phyloP scores from a whole-genome alignment of 345 rosid species.

The Pistacia integerrima region DNA sequence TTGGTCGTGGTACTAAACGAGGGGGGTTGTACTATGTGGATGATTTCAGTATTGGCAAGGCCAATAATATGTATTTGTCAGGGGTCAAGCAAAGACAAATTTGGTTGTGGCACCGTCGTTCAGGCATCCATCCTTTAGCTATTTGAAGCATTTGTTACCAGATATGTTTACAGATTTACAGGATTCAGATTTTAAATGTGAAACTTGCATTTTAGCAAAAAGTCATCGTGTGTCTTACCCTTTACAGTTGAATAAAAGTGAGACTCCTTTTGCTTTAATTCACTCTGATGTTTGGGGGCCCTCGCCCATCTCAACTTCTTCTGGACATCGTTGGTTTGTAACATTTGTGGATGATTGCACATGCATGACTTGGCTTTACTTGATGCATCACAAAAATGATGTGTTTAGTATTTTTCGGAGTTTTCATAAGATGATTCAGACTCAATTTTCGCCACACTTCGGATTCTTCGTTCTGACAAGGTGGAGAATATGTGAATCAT shows the following conservation, averaged over 20 bases:
- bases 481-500: no score
- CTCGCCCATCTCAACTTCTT: neutral
- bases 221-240: neutral
- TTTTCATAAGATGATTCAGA: neutral
- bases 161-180: neutral
- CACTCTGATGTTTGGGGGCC: conserved; percentile 13
- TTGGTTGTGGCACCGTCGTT: conserved; percentile 14
- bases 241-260: neutral
- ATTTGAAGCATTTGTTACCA: conserved; percentile 8
- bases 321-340: neutral
- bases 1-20: no score
- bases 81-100: neutral
- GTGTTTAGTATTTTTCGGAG: neutral
- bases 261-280: neutral
- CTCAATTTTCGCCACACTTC: neutral
- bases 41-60: neutral
- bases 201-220: neutral
- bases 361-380: conserved; percentile 3
- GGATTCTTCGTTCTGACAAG: neutral
- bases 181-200: neutral
- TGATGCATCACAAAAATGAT: conserved; percentile 8
- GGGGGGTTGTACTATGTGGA: conserved; percentile 1
- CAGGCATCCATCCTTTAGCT: neutral
- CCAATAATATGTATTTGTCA: neutral
- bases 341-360: conserved; percentile 19